These are phyloP conservation scores for Penicillium riverlandense DNA, from an alignment of 495 filamentous ascomycete species.

Conservation along the genomic window DNA sequence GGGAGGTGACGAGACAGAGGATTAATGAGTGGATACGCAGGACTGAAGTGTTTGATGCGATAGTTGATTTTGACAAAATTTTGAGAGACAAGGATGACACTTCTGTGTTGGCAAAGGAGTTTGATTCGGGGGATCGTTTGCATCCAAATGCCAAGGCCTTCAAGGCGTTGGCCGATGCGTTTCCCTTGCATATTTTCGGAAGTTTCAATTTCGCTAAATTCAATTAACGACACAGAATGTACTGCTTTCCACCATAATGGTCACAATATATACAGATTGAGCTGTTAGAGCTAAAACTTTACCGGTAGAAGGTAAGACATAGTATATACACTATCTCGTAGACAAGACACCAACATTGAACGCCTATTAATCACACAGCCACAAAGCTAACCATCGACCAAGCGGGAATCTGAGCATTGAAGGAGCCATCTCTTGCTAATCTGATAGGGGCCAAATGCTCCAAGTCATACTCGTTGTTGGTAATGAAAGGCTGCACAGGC, in stretches of 20 bases:
- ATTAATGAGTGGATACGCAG: constrained; percentile 59
- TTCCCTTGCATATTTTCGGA: constrained; percentile 50
- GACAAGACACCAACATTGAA: too few relatives aligned
- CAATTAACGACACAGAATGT: too few relatives aligned
- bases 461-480: constrained; percentile 11
- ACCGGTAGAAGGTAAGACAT: too few relatives aligned
- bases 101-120: constrained; percentile 38
- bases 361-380: too few relatives aligned
- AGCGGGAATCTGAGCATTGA: constrained; percentile 4
- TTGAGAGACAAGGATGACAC: constrained; percentile 43
- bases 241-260: too few relatives aligned
- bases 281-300: too few relatives aligned
- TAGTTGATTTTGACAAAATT: constrained; percentile 57
- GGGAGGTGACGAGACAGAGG: constrained; percentile 49
- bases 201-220: too few relatives aligned
- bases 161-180: constrained; percentile 52
- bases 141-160: constrained; percentile 64
- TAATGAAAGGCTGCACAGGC: constrained; percentile 6
- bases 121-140: constrained; percentile 62
- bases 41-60: constrained; percentile 50
- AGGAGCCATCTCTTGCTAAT: background rate
- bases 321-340: too few relatives aligned
- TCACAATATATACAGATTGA: too few relatives aligned
- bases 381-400: constrained; percentile 4
- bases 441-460: background rate